Percentiles rank a stretch among this genome's conserved stretches.
Evolutionary conservation across 345 rosid species (phyloP).

Genomic region (Lepidium africanum): DNA sequence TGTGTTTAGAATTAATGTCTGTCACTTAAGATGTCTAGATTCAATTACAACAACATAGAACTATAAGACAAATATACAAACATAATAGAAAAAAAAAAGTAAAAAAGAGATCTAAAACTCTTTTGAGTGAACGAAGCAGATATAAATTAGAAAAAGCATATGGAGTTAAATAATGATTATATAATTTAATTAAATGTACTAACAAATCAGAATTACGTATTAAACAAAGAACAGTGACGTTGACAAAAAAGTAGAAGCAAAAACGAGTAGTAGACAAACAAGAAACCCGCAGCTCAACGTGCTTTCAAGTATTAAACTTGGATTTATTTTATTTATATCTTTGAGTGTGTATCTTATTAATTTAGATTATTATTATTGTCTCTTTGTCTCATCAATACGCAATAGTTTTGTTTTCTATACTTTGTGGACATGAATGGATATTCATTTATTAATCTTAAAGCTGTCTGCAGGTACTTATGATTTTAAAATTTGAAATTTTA

Average conservation of each 20-base stretch:
- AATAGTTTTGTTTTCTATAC: background rate
- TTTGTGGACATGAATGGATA: background rate
- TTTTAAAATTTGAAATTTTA: background rate
- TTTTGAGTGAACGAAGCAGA: too few species aligned
- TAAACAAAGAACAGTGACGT: background rate
- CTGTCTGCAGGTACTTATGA: constrained; percentile 2
- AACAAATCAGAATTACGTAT: too few species aligned
- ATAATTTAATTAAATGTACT: too few species aligned
- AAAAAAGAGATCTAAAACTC: too few species aligned
- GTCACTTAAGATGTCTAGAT: too few species aligned
- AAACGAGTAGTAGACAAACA: constrained; percentile 29
- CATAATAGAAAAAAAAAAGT: too few species aligned
- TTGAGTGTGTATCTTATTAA: background rate
- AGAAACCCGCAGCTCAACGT: constrained; percentile 26
- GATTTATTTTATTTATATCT: background rate
- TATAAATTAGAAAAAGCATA: too few species aligned
- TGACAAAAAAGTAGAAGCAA: constrained; percentile 8
- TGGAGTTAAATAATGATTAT: too few species aligned
- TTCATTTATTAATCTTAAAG: background rate
- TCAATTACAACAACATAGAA: too few species aligned
- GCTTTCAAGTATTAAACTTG: constrained; percentile 22
- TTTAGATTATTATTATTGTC: constrained; percentile 3
- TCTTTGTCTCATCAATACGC: constrained; percentile 16
- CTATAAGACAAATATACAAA: too few species aligned
- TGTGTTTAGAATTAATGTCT: too few species aligned